phyloP scores from a whole-genome alignment of 495 filamentous ascomycete species.

The Penicillium goetzii region DNA sequence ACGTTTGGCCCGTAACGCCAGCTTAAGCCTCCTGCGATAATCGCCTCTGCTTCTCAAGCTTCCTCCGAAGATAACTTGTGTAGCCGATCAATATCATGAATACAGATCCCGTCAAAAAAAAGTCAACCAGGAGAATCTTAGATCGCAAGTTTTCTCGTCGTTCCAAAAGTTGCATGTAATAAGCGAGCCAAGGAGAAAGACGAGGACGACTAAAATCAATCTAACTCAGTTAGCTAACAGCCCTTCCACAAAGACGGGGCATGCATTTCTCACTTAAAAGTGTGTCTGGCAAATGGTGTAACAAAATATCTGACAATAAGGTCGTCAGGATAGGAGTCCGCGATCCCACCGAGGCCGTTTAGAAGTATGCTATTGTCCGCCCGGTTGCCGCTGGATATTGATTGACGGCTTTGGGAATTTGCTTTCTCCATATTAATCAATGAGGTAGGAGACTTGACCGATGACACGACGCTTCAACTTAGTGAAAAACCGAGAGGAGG shows the following conservation, averaged over 20 bases:
- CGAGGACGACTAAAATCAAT: background rate
- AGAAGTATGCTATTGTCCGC: background rate
- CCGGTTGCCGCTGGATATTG: background rate
- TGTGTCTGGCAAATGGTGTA: constrained; percentile 4
- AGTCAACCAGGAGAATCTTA: background rate
- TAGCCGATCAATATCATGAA: background rate
- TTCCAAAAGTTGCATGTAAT: constrained; percentile 11
- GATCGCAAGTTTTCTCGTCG: constrained; percentile 10
- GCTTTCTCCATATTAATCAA: constrained; percentile 11
- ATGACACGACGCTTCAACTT: background rate
- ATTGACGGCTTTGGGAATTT: background rate
- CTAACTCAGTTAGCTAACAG: constrained; percentile 1
- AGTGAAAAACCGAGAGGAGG: background rate
- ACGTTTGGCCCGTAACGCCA: too few relatives aligned
- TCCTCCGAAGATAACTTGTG: background rate
- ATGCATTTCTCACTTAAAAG: constrained; percentile 5
- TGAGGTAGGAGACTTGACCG: background rate
- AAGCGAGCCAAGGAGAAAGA: constrained; percentile 9
- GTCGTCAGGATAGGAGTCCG: constrained; percentile 6
- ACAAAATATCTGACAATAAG: constrained; percentile 8
- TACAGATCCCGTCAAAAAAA: background rate
- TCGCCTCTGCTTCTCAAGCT: background rate
- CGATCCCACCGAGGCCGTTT: constrained; percentile 8
- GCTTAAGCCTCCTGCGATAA: background rate
- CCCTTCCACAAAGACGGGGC: background rate